Evolutionary conservation across 202 grass and related monocot species (phyloP).

Genomic region (Hordeum pubiflorum): DNA sequence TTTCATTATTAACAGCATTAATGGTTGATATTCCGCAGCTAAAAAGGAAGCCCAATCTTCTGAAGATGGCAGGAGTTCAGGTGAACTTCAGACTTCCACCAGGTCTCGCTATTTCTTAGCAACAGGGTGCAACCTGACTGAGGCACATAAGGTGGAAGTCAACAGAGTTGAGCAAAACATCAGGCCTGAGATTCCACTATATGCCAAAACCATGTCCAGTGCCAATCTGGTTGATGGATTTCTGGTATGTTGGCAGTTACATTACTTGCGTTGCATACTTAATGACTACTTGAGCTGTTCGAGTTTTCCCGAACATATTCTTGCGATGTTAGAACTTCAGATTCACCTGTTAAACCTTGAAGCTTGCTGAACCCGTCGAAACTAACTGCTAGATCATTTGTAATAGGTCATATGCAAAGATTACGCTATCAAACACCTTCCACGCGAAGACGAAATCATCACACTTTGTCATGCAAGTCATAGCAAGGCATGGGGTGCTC

Average conservation of each 20-base stretch:
- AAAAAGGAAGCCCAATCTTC: background rate
- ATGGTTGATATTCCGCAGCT: background rate
- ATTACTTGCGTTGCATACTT: background rate
- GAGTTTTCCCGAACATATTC: background rate
- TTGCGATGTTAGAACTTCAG: background rate
- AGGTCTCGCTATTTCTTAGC: background rate
- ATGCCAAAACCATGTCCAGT: conserved; percentile 5
- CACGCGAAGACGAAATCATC: background rate
- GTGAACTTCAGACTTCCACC: background rate
- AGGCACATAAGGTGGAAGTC: background rate
- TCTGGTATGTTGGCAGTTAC: conserved; percentile 12
- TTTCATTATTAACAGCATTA: background rate
- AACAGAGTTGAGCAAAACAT: background rate
- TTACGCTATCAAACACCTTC: conserved; percentile 22
- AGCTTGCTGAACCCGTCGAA: background rate
- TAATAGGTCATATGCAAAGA: conserved; percentile 14
- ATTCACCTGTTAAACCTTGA: background rate
- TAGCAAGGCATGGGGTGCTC: conserved; percentile 16
- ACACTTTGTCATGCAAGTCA: conserved; percentile 4
- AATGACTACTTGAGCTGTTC: background rate
- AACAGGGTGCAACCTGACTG: background rate
- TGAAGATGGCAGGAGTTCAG: conserved; percentile 14
- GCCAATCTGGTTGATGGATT: conserved; percentile 3
- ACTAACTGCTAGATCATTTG: background rate
- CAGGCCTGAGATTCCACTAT: conserved; percentile 1